Percentiles rank a stretch among this genome's conserved stretches.
These are phyloP conservation scores for Botryotinia narcissicola DNA, from an alignment of 2,329 filamentous ascomycete species.

Conservation along the genomic window DNA sequence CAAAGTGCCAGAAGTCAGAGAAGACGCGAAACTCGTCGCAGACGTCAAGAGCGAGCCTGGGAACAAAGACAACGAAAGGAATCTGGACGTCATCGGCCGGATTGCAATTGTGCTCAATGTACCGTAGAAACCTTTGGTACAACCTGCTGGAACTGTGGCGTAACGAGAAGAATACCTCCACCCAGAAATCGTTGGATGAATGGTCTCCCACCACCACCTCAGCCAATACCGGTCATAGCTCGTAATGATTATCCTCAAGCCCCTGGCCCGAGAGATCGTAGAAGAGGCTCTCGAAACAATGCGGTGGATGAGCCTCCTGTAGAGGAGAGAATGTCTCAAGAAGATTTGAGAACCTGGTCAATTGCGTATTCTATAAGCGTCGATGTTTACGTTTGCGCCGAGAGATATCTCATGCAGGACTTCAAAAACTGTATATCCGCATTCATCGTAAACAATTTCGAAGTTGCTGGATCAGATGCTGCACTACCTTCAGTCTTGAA, in stretches of 20 bases:
- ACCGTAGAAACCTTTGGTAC: slow-evolving; percentile 37
- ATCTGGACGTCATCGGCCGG: slow-evolving; percentile 46
- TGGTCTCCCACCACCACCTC: slow-evolving; percentile 23
- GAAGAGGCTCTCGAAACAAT: slow-evolving; percentile 27
- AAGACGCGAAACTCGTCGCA: slow-evolving; percentile 39
- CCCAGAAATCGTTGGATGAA: slow-evolving; percentile 29
- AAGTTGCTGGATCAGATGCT: slow-evolving; percentile 35
- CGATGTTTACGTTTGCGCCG: slow-evolving; percentile 50
- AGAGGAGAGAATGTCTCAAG: slow-evolving; percentile 40
- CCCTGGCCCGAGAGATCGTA: slow-evolving; percentile 25
- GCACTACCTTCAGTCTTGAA: slow-evolving; percentile 41
- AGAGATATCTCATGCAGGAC: slow-evolving; percentile 48
- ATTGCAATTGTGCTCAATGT: slow-evolving; percentile 47
- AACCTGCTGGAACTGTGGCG: slow-evolving; percentile 46
- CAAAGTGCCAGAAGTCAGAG: slow-evolving; percentile 38
- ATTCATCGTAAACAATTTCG: slow-evolving; percentile 45
- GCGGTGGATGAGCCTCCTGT: slow-evolving; percentile 24
- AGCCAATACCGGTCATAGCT: slow-evolving; percentile 26
- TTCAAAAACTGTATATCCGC: slow-evolving; percentile 46
- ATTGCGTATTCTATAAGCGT: slow-evolving; percentile 48
- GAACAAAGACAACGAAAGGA: slow-evolving; percentile 45
- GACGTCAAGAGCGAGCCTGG: slow-evolving; percentile 41
- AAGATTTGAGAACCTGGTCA: slow-evolving; percentile 49
- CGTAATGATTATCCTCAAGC: slow-evolving; percentile 27
- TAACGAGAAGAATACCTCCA: slow-evolving; percentile 35